Evolutionary conservation across 2,329 filamentous ascomycete genomes (phyloP).

Genomic region (Aspergillus bombycis): DNA sequence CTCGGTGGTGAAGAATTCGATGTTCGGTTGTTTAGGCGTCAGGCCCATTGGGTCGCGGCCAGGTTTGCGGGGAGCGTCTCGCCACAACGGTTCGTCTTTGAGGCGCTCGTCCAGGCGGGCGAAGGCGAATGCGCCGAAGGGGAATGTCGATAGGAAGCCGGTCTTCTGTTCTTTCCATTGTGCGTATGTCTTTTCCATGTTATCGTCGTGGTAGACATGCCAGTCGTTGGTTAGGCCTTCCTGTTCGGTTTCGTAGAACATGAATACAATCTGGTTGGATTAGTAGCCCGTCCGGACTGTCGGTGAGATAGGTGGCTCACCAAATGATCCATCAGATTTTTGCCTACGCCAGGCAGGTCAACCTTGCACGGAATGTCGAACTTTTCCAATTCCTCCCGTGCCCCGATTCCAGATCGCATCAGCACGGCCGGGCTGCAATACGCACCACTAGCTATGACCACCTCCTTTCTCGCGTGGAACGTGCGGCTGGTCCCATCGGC

Average conservation of each 20-base stretch:
- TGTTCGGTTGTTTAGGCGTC: conserved; percentile 58
- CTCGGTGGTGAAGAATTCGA: conserved; percentile 67
- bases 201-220: conserved; percentile 59
- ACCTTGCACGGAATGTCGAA: conserved; percentile 50
- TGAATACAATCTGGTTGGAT: conserved; percentile 56
- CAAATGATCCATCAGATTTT: conserved; percentile 58
- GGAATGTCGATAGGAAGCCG: conserved; percentile 63
- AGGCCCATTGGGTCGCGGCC: conserved; percentile 68
- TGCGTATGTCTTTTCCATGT: conserved; percentile 53
- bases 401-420: conserved; percentile 58
- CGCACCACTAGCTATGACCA: conserved; percentile 54
- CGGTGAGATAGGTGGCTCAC: conserved; percentile 29
- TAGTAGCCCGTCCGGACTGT: background rate
- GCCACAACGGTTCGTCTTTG: conserved; percentile 58
- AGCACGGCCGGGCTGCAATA: conserved; percentile 58
- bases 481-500: conserved; percentile 38
- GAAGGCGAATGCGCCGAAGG: conserved; percentile 65
- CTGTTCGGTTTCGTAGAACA: conserved; percentile 62
- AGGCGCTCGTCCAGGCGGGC: conserved; percentile 65
- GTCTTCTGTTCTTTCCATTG: conserved; percentile 62
- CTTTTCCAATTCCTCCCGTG: conserved; percentile 45
- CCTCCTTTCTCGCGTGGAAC: conserved; percentile 50
- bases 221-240: conserved; percentile 59
- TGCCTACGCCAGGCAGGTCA: conserved; percentile 56
- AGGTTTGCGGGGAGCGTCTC: conserved; percentile 48